Percentiles rank a stretch among this genome's conserved stretches.
These are phyloP conservation scores for Eragrostis nindensis DNA, from an alignment of 176 grass and related monocot genomes.

Conservation along the genomic window DNA sequence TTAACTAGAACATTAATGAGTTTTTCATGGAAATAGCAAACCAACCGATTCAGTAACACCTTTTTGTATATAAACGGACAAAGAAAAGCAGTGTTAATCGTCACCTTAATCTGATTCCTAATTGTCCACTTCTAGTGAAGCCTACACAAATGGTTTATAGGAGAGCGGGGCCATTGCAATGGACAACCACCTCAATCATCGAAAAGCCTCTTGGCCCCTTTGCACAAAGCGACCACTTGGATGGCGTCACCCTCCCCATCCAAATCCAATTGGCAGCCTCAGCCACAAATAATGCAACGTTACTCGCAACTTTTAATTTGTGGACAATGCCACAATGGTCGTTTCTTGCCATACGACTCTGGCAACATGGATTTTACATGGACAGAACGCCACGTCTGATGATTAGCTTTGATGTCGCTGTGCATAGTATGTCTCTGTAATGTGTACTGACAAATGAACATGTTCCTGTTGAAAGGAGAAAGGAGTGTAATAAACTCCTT, in stretches of 20 bases:
- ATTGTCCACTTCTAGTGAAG: constrained; percentile 38
- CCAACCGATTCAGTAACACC: neutral
- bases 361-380: constrained; percentile 9
- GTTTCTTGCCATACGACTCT: constrained; percentile 28
- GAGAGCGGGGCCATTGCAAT: constrained; percentile 33
- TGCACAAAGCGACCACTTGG: constrained; percentile 42
- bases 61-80: neutral
- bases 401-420: constrained; percentile 5
- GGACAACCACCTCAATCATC: constrained; percentile 49
- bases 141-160: constrained; percentile 18
- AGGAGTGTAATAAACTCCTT: neutral
- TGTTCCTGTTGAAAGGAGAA: neutral
- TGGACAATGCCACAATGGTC: constrained; percentile 13
- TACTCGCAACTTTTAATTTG: constrained; percentile 19
- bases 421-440: neutral
- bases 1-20: too few relatives aligned
- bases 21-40: neutral
- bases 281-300: constrained; percentile 45
- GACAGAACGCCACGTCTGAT: constrained; percentile 19
- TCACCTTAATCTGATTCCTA: neutral
- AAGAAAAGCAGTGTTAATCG: neutral
- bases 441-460: neutral
- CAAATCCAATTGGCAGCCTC: constrained; percentile 46
- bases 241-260: constrained; percentile 47
- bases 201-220: constrained; percentile 49